Conservation (phyloP, 306 rosid species). For the Gastrolobium villosum region DNA sequence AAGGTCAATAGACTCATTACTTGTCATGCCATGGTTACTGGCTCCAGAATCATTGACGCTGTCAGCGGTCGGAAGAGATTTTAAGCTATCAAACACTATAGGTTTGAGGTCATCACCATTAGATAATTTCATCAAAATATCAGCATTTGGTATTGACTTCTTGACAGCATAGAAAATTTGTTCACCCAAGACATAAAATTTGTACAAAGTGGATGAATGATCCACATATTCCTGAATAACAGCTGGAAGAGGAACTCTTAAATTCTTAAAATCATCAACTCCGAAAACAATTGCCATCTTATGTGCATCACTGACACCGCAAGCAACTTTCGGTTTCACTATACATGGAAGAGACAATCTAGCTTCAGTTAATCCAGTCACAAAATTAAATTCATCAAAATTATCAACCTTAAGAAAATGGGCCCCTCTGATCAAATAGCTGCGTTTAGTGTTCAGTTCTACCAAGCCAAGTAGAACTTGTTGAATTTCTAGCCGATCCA, state of each 20-base stretch:
- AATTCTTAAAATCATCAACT: constrained; percentile 69
- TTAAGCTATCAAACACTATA: constrained; percentile 82
- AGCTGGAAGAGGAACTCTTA: constrained; percentile 91
- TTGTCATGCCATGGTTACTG: constrained; percentile 38
- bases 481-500: constrained; percentile 86
- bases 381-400: constrained; percentile 61
- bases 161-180: constrained; percentile 81
- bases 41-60: constrained; percentile 42
- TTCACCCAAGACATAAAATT: constrained; percentile 85
- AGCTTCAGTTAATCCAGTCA: constrained; percentile 63
- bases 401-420: constrained; percentile 79
- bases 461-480: constrained; percentile 73
- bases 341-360: constrained; percentile 80
- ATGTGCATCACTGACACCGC: constrained; percentile 89
- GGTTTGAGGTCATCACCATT: constrained; percentile 69
- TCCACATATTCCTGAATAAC: constrained; percentile 94
- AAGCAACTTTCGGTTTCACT: constrained; percentile 95
- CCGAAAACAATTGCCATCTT: constrained; percentile 89
- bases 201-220: constrained; percentile 88
- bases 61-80: constrained; percentile 72
- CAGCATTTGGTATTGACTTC: constrained; percentile 84
- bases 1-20: constrained; percentile 59
- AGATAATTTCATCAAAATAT: constrained; percentile 59
- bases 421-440: constrained; percentile 72
- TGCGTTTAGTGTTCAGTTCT: constrained; percentile 63